A percentile compares a stretch with the other conserved stretches of the same genome.
These are phyloP conservation scores for Cryptococcus depauperatus DNA, from an alignment of 1,284 basidiomycete species.

Conservation along the genomic window DNA sequence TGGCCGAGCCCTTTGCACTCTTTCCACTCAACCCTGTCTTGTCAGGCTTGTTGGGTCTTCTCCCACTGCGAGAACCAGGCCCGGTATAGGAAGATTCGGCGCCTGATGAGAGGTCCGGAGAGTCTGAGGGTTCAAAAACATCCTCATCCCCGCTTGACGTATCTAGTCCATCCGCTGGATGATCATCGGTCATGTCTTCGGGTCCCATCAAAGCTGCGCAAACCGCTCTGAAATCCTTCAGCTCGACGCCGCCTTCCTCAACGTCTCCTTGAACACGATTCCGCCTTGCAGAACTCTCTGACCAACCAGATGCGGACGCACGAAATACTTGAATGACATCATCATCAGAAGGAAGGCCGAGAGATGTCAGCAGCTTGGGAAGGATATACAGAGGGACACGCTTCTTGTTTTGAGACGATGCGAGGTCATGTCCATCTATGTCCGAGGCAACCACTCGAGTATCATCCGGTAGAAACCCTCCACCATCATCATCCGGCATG, in stretches of 20 bases:
- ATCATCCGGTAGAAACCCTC: conserved; percentile 7
- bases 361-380: conserved; percentile 27
- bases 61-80: conserved; percentile 8
- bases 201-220: conserved; percentile 43
- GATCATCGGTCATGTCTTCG: conserved; percentile 13
- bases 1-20: conserved; percentile 9
- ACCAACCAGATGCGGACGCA: conserved; percentile 39
- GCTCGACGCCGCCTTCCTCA: conserved; percentile 16
- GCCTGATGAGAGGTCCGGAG: conserved; percentile 19
- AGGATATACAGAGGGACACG: conserved; percentile 30
- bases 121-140: conserved; percentile 21
- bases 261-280: conserved; percentile 9
- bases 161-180: conserved; percentile 8
- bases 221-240: conserved; percentile 17
- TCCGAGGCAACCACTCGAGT: neutral
- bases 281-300: conserved; percentile 2
- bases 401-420: neutral
- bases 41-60: conserved; percentile 4
- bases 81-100: neutral
- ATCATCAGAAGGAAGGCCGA: conserved; percentile 39
- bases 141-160: conserved; percentile 19
- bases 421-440: neutral
- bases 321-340: conserved; percentile 41
- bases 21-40: conserved; percentile 5
- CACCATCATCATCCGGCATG: conserved; percentile 12